Percentiles rank a stretch among this genome's conserved stretches.
These are phyloP conservation scores for Backusella luteola DNA, from an alignment of 192 early-diverging fungal species.

Conservation along the genomic window DNA sequence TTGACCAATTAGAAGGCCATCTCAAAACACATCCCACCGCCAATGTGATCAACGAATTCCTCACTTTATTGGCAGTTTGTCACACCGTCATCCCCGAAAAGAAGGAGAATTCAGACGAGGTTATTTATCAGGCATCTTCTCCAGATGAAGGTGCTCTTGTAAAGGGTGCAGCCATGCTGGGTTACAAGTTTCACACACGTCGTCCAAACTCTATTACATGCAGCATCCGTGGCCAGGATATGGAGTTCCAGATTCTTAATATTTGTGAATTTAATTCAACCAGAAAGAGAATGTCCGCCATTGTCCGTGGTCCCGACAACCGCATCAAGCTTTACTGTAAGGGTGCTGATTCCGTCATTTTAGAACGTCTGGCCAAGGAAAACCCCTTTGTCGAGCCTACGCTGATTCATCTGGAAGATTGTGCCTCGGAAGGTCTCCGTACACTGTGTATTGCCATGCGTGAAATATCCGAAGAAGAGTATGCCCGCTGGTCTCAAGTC, in stretches of 20 bases:
- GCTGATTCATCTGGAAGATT: slow-evolving; percentile 85
- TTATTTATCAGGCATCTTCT: slow-evolving; percentile 93
- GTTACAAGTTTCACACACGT: slow-evolving; percentile 68
- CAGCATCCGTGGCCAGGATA: slow-evolving; percentile 38
- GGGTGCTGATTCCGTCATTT: slow-evolving; percentile 96
- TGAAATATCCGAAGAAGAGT: slow-evolving; percentile 87
- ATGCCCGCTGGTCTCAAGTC: slow-evolving; percentile 74
- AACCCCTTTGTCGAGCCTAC: slow-evolving; percentile 74
- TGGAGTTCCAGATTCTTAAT: slow-evolving; percentile 90
- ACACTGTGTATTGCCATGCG: slow-evolving; percentile 96
- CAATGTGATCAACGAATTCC: slow-evolving; percentile 82
- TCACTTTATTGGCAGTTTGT: slow-evolving; percentile 89
- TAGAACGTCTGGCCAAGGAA: slow-evolving; percentile 80
- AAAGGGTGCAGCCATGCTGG: slow-evolving; percentile 62
- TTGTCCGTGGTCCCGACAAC: slow-evolving; percentile 86
- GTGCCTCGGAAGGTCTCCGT: slow-evolving; percentile 92
- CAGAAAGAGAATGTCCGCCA: slow-evolving; percentile 94
- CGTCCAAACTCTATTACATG: slow-evolving; percentile 59
- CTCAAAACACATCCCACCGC: slow-evolving; percentile 60
- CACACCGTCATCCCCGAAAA: slow-evolving; percentile 97
- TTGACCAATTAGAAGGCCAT: slow-evolving; percentile 60
- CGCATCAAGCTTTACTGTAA: slow-evolving; percentile 91
- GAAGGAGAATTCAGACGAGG: slow-evolving; percentile 56
- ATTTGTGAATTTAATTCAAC: slow-evolving; percentile 99
- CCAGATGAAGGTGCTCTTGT: slow-evolving; percentile 97